These are phyloP conservation scores for Macadamia tetraphylla DNA, from an alignment of 164 flowering plant genomes.

Conservation along the genomic window DNA sequence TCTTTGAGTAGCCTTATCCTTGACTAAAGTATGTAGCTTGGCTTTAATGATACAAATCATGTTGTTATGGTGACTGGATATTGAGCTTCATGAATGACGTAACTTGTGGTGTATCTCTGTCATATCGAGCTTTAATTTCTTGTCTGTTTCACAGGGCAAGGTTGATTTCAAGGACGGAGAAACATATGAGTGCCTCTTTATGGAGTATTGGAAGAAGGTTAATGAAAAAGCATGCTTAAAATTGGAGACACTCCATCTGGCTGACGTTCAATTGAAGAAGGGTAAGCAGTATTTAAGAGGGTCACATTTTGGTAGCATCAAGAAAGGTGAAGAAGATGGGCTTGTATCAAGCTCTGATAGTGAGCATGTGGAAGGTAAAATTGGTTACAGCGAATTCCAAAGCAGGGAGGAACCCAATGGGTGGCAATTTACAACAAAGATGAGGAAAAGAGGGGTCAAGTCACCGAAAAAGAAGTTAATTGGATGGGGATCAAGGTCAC, in stretches of 20 bases:
- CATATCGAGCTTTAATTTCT: no score
- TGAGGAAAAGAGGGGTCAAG: constrained; percentile 13
- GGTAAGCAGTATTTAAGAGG: constrained; percentile 17
- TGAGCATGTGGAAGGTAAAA: constrained; percentile 15
- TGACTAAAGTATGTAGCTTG: no score
- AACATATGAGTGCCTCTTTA: constrained; percentile 57
- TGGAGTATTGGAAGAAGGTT: constrained; percentile 58
- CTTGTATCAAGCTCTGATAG: constrained; percentile 19
- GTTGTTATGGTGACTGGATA: no score
- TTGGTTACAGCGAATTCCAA: constrained; percentile 7
- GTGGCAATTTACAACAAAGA: constrained; percentile 3
- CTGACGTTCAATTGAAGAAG: constrained; percentile 30
- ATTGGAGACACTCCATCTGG: constrained; percentile 32
- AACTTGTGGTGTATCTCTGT: no score
- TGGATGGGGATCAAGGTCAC: constrained; percentile 72
- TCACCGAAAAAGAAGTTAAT: constrained; percentile 38
- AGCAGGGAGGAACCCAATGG: constrained; percentile 4
- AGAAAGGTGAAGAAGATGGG: constrained; percentile 22
- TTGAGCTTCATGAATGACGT: no score
- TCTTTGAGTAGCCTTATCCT: no score
- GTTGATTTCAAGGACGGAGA: constrained; percentile 59
- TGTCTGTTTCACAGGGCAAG: constrained; percentile 35
- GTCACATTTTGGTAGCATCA: constrained; percentile 18
- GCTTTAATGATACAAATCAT: no score
- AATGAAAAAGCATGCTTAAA: constrained; percentile 46